Conservation (phyloP, 495 filamentous ascomycete genomes). For the Penicillium atrosanguineum region DNA sequence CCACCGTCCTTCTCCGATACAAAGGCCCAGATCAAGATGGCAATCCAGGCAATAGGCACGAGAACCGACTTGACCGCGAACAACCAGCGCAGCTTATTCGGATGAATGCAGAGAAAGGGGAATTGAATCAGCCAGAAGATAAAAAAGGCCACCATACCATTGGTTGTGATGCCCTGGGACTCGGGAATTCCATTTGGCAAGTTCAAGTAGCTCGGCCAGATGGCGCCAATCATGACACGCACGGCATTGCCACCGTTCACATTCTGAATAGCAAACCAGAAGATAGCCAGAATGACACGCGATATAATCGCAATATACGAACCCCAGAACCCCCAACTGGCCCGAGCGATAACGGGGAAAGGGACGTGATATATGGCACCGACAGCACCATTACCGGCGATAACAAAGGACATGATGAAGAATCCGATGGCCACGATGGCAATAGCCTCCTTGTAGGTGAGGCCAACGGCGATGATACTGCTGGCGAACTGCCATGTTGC, state of each 20-base stretch:
- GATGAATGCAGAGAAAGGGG: conserved; percentile 47
- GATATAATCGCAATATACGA: conserved; percentile 66
- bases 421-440: conserved; percentile 60
- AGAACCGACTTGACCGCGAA: conserved; percentile 45
- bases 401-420: conserved; percentile 61
- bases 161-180: conserved; percentile 60
- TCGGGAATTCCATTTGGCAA: conserved; percentile 55
- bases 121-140: conserved; percentile 52
- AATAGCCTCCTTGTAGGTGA: conserved; percentile 60
- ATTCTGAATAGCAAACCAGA: conserved; percentile 72
- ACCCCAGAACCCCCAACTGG: conserved; percentile 68
- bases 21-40: conserved; percentile 50
- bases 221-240: conserved; percentile 64
- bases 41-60: conserved; percentile 46
- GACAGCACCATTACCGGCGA: conserved; percentile 62
- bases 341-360: conserved; percentile 66
- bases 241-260: conserved; percentile 65
- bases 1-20: conserved; percentile 35
- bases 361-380: conserved; percentile 62
- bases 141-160: conserved; percentile 63
- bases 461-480: conserved; percentile 60
- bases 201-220: conserved; percentile 61
- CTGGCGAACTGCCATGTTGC: conserved; percentile 61
- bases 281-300: conserved; percentile 64
- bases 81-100: conserved; percentile 44